Conservation (phyloP, 345 rosid genomes). For the Eucalyptus dawsonii region DNA sequence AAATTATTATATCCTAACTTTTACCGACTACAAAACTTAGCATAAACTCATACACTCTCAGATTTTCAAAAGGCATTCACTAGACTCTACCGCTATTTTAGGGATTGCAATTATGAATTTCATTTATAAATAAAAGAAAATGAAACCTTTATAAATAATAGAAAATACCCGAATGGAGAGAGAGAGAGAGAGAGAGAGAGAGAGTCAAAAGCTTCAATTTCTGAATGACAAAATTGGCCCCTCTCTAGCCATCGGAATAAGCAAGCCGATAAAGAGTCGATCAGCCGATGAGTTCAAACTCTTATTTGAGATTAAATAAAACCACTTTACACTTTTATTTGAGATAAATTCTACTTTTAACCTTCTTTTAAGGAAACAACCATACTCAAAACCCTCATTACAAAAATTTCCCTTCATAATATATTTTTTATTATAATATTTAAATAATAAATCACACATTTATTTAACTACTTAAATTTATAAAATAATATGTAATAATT, state of each 20-base stretch:
- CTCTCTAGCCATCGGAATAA: not conserved
- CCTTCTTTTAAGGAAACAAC: not conserved
- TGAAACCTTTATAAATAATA: not conserved
- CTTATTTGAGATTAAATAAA: not conserved
- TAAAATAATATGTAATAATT: too few relatives aligned
- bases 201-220: not conserved
- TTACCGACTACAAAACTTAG: not conserved
- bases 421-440: too few relatives aligned
- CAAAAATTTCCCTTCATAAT: not conserved
- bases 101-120: not conserved
- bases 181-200: too few relatives aligned
- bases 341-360: not conserved
- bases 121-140: too few relatives aligned
- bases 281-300: too few relatives aligned
- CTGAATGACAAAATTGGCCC: not conserved
- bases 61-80: too few relatives aligned
- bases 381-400: not conserved
- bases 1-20: too few relatives aligned
- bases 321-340: fast-evolving
- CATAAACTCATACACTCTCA: not conserved
- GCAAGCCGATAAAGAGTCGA: not conserved
- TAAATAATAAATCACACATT: too few relatives aligned
- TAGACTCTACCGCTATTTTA: not conserved
- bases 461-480: too few relatives aligned
- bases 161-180: not conserved